Evolutionary conservation across 768 basidiomycete genomes (phyloP).

Genomic region (Mrakia frigida): DNA sequence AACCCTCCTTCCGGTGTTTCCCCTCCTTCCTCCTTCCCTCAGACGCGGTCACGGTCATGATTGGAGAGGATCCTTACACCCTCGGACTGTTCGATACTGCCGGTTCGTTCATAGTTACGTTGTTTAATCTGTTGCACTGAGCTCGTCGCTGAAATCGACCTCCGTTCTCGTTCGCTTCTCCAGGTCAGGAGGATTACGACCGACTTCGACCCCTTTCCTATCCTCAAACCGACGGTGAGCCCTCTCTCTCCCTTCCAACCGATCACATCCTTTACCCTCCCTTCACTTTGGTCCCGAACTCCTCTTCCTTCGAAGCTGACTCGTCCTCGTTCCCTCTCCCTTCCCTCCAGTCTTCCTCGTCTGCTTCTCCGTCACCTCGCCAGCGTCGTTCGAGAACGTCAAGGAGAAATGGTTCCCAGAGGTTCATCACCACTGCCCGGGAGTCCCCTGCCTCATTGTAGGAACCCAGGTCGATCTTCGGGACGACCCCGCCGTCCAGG

Average conservation of each 20-base stretch:
- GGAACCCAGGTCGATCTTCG: slow-evolving; percentile 97
- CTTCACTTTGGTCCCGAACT: no score
- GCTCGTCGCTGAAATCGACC: neutral
- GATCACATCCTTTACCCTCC: neutral
- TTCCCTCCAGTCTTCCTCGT: slow-evolving; percentile 73
- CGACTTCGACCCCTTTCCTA: slow-evolving; percentile 97
- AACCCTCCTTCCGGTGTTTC: slow-evolving; percentile 28
- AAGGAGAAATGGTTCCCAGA: slow-evolving; percentile 99
- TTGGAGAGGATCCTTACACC: slow-evolving; percentile 98
- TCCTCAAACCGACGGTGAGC: slow-evolving; percentile 79
- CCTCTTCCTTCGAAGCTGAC: neutral
- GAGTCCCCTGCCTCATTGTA: slow-evolving; percentile 97
- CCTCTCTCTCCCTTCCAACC: neutral
- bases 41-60: slow-evolving; percentile 97
- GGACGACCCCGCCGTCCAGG: slow-evolving; percentile 85
- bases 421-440: slow-evolving; percentile 98
- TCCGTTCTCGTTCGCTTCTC: slow-evolving; percentile 14
- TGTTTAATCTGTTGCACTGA: neutral
- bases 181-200: slow-evolving; percentile 99
- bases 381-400: slow-evolving; percentile 99
- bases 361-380: slow-evolving; percentile 97
- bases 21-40: neutral
- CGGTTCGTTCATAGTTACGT: slow-evolving; percentile 54
- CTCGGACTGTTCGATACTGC: slow-evolving; percentile 98
- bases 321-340: neutral